Percentiles rank a stretch among this genome's conserved stretches.
Evolutionary conservation across 768 basidiomycete species (phyloP).

Genomic region (Xerocomus brunneocitrinus): DNA sequence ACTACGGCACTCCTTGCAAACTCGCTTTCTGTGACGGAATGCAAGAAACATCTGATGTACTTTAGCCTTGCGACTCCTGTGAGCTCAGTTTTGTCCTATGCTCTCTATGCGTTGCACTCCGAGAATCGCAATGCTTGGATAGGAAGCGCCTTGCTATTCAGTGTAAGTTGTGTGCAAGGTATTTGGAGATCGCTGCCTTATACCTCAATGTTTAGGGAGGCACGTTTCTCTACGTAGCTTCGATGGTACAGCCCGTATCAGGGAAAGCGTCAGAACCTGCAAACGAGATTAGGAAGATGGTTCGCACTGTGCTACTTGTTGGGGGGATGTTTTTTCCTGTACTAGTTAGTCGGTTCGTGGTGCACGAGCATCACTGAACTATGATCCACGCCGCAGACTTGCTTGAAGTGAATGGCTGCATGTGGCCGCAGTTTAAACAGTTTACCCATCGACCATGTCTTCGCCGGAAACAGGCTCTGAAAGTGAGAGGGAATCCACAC

Average conservation of each 20-base stretch:
- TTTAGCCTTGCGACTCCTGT: slow-evolving; percentile 86
- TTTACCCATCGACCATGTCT: slow-evolving; percentile 21
- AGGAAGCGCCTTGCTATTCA: slow-evolving; percentile 77
- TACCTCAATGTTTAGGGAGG: slow-evolving; percentile 56
- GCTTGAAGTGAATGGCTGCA: no score
- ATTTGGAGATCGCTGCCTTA: not conserved
- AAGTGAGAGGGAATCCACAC: slow-evolving; percentile 23
- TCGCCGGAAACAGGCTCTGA: slow-evolving; percentile 28
- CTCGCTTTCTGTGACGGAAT: slow-evolving; percentile 60
- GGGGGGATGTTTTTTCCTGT: slow-evolving; percentile 72
- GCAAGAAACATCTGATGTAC: slow-evolving; percentile 67
- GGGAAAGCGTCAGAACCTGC: slow-evolving; percentile 36
- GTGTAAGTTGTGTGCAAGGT: slow-evolving; percentile 46
- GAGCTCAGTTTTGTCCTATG: slow-evolving; percentile 74
- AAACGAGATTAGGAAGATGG: slow-evolving; percentile 41
- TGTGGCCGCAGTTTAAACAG: not conserved
- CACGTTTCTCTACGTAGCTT: slow-evolving; percentile 92
- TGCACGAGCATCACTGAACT: slow-evolving; percentile 48
- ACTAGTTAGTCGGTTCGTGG: slow-evolving; percentile 52
- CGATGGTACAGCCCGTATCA: slow-evolving; percentile 77
- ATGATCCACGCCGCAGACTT: not conserved
- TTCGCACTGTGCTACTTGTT: slow-evolving; percentile 51
- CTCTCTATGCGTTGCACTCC: slow-evolving; percentile 49
- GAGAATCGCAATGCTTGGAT: slow-evolving; percentile 49
- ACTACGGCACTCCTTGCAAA: slow-evolving; percentile 80